phyloP scores from a whole-genome alignment of 2,329 filamentous ascomycete genomes.

The Hypoxylon sp. region DNA sequence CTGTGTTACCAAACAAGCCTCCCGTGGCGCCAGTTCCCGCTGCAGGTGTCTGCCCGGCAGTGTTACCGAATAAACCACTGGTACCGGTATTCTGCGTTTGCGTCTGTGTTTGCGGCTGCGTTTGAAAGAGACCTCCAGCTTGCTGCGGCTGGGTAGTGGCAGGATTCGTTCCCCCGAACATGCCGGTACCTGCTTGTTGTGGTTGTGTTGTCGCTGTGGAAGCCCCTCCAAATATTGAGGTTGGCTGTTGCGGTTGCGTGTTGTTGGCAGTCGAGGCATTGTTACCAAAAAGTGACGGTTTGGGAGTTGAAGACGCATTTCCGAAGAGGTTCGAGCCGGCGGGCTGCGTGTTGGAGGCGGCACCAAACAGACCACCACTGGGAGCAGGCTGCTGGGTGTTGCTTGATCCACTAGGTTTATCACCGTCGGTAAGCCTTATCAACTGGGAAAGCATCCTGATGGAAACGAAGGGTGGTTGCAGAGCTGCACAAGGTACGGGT shows the following conservation, averaged over 20 bases:
- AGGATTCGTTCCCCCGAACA: constrained; percentile 41
- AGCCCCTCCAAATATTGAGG: constrained; percentile 51
- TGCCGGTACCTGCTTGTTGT: constrained; percentile 38
- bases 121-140: constrained; percentile 41
- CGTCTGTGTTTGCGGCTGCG: constrained; percentile 34
- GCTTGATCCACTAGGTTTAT: constrained; percentile 47
- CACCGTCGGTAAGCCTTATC: constrained; percentile 19
- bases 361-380: constrained; percentile 50
- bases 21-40: constrained; percentile 25
- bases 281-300: constrained; percentile 49
- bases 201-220: constrained; percentile 44
- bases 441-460: constrained; percentile 26
- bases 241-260: constrained; percentile 49
- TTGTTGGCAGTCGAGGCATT: constrained; percentile 39
- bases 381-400: constrained; percentile 51
- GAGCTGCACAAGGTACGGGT: constrained; percentile 33
- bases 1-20: constrained; percentile 38
- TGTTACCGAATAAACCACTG: constrained; percentile 44
- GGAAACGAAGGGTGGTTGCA: constrained; percentile 15
- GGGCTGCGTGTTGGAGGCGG: constrained; percentile 40
- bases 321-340: constrained; percentile 39
- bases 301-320: constrained; percentile 41
- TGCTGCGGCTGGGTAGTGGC: constrained; percentile 41
- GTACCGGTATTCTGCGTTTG: constrained; percentile 38
- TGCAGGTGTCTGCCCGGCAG: constrained; percentile 35